These are phyloP conservation scores for Scedosporium dehoogii DNA, from an alignment of 2,329 filamentous ascomycete species.

Conservation along the genomic window DNA sequence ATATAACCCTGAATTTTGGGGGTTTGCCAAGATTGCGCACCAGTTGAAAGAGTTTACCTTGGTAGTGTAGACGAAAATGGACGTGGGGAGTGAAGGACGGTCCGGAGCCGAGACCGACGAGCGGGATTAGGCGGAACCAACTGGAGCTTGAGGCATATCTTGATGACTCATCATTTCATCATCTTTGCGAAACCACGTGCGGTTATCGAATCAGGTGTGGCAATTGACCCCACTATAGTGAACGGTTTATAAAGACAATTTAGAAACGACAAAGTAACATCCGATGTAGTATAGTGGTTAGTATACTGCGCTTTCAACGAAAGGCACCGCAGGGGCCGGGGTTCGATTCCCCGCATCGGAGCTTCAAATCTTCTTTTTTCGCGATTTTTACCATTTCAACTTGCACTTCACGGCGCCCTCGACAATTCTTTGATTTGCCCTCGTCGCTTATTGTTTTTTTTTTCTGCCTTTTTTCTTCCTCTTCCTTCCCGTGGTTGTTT, in stretches of 20 bases:
- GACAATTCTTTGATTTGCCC: conserved; percentile 1
- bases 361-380: not conserved
- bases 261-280: not conserved
- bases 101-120: no score
- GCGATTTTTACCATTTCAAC: no score
- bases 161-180: no score
- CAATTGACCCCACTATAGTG: not conserved
- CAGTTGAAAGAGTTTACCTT: not conserved
- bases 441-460: conserved; percentile 8
- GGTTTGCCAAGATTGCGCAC: not conserved
- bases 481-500: no score
- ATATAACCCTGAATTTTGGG: not conserved
- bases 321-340: conserved; percentile 4
- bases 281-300: conserved; percentile 5
- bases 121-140: no score
- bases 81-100: no score
- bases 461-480: conserved; percentile 11
- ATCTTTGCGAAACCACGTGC: no score
- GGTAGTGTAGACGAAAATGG: no score
- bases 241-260: not conserved
- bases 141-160: no score
- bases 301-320: conserved; percentile 2
- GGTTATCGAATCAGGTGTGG: not conserved
- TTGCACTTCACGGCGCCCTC: no score
- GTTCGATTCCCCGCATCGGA: conserved; percentile 6